Conservation (phyloP, 2,329 filamentous ascomycete species). For the Microthyrium microscopicum region DNA sequence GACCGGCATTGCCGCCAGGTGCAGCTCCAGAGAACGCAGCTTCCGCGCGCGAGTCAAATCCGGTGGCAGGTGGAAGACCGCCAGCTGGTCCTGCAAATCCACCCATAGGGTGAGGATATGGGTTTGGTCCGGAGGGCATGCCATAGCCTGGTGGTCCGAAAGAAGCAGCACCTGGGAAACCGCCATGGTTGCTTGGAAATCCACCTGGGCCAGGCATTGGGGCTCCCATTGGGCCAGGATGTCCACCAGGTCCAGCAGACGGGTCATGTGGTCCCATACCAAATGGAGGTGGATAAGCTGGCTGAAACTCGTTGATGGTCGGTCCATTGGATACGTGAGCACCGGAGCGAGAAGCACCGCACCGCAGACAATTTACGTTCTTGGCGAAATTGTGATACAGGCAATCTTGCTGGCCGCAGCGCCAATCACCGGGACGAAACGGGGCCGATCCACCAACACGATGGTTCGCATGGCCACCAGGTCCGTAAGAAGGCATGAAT, state of each 20-base stretch:
- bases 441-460: conserved; percentile 43
- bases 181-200: conserved; percentile 27
- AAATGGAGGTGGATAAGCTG: too few species aligned
- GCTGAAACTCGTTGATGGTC: conserved; percentile 49
- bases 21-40: conserved; percentile 83
- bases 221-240: conserved; percentile 43
- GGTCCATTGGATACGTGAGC: conserved; percentile 65
- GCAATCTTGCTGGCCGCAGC: conserved; percentile 92
- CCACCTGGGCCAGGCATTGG: conserved; percentile 43
- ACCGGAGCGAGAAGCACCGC: conserved; percentile 83
- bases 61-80: conserved; percentile 51
- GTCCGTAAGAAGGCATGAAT: conserved; percentile 38
- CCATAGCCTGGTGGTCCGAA: conserved; percentile 76
- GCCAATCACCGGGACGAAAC: conserved; percentile 97
- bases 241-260: conserved; percentile 70
- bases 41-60: conserved; percentile 83
- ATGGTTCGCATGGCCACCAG: conserved; percentile 41
- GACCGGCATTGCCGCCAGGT: conserved; percentile 57
- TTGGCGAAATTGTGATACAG: conserved; percentile 99
- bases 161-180: conserved; percentile 58
- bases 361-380: conserved; percentile 94
- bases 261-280: conserved; percentile 68
- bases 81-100: conserved; percentile 67
- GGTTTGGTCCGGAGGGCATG: conserved; percentile 66
- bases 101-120: conserved; percentile 60